Evolutionary conservation across 2,329 filamentous ascomycete species (phyloP).

Genomic region (Hortaea werneckii): DNA sequence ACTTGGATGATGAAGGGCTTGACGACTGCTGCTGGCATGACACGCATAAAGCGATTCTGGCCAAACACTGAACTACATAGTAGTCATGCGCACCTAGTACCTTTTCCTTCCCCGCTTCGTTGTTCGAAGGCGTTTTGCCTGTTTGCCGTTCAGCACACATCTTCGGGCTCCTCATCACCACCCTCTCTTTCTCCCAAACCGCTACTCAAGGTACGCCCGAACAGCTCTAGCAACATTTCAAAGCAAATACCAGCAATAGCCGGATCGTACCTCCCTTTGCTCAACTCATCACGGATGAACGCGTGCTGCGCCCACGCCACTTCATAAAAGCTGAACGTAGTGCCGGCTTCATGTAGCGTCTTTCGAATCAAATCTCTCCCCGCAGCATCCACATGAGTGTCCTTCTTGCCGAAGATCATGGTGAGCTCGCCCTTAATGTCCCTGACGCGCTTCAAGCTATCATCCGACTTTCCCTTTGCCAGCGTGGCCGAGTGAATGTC

Average conservation of each 20-base stretch:
- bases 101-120: too few relatives aligned
- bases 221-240: constrained; percentile 79
- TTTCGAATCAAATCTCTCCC: constrained; percentile 75
- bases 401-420: constrained; percentile 86
- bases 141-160: constrained; percentile 22
- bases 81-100: too few relatives aligned
- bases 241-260: constrained; percentile 81
- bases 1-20: too few relatives aligned
- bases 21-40: too few relatives aligned
- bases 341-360: constrained; percentile 66
- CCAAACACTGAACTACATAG: too few relatives aligned
- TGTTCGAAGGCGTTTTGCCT: too few relatives aligned
- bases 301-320: constrained; percentile 91
- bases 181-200: constrained; percentile 64
- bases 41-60: too few relatives aligned
- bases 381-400: constrained; percentile 76
- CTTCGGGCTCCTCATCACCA: constrained; percentile 28
- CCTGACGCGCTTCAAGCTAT: constrained; percentile 48
- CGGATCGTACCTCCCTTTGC: constrained; percentile 88
- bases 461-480: constrained; percentile 56
- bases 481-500: constrained; percentile 76
- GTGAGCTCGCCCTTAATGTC: constrained; percentile 70
- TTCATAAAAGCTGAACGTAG: constrained; percentile 75
- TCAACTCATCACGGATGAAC: constrained; percentile 81
- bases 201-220: constrained; percentile 64